Evolutionary conservation across 495 filamentous ascomycete species (phyloP), one percentile per base, ranked within the genome.

Genomic region (Aspergillus steynii): DNA sequence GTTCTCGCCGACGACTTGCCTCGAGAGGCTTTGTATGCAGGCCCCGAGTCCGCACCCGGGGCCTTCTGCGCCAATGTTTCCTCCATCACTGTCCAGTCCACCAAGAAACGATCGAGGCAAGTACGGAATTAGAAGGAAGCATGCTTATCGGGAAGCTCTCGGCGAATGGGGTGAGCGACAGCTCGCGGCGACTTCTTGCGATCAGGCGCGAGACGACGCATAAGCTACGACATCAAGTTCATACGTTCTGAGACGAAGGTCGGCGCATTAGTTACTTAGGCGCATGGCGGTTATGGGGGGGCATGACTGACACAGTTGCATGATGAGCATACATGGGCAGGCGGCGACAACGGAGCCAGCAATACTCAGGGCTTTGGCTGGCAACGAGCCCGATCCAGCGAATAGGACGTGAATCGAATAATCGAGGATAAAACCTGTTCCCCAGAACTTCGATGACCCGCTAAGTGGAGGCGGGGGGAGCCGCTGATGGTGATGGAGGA

Each of bases 11-110:
- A 54, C 26, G 57, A 1, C 15, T 63, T 65, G 47, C 61, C 50
- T 59, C 62, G 64, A 62, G 54, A 28, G 6, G 48, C 59, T 29
- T 65, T 59, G 55, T 55, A 45, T 59, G 49, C 52, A 55, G 57
- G 49, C 34, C 67, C 62, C 49, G 59, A 20, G 50, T 54, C 52
- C 28, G 64, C 46, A 8, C 61, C 57, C 53, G 31, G 29, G 26
- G 29, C 8, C 64, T 67, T 69, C 64, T 70, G 65, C 65, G 68
- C 70, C 61, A 67, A 63, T 55, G 29, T 58, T 31, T 63, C 67
- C 55, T 62, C 63, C 58, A 66, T 70, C 59, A 62, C 61, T 58
- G 56, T 75, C 75, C 67, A 71, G 65, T 65, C 68, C 65, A 63
- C 62, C 62, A 59, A 54, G 70, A 56, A 71, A 68, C 70, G 67